Base-by-base conservation (phyloP, 345 rosid species). In the Rhodomyrtus tomentosa region DNA sequence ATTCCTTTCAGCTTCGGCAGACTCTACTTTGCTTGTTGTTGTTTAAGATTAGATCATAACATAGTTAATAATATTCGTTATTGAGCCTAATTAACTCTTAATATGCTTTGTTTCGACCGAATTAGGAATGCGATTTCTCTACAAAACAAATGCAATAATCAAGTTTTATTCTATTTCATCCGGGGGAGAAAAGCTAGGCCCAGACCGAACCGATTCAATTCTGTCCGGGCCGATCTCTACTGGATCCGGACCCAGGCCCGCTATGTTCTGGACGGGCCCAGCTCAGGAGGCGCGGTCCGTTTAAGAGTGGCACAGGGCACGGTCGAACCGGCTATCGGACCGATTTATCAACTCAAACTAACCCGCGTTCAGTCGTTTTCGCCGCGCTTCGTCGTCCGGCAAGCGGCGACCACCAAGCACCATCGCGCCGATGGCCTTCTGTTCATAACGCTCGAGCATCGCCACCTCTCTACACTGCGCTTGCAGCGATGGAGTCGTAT, bases 401-500 rank as follows among this genome's bases (percentile, higher is more conserved):
- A 5, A 25, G 45, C 82, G 50, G 42, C 51, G 9, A 25, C 48
- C 81, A 40, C 29, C 38, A n/a, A 22, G 20, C 45, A 21, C 38
- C 79, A 5, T 14, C 56, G 15, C 22, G 29, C 45, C 25, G 54
- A 2, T 5, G 24, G 25, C 73, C 29, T n/a, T 49, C 58, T 55
- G 74, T 25, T 40, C 21, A 18, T 68, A 68, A 68, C 76, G 42
- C 45, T 68, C 13, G 42, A 10, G 32, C 45, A 4, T 36, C 80
- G 1, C 52, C 54, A 0, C 21, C 58, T 3, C 36, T 27, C 42
- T 21, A 22, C 50, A 56, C 36, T 55, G 54, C 45, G n/a, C 59
- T 40, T 2, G 84, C 54, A n/a, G 16, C 82, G 58, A 94, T 95
- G 99, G 98, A 92, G 76, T 85, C 93, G 5, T 96, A 94, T 87